Evolutionary conservation across 257 asterid genomes (phyloP), one percentile per base, ranked within the genome.

Genomic region (Ehretia macrophylla): DNA sequence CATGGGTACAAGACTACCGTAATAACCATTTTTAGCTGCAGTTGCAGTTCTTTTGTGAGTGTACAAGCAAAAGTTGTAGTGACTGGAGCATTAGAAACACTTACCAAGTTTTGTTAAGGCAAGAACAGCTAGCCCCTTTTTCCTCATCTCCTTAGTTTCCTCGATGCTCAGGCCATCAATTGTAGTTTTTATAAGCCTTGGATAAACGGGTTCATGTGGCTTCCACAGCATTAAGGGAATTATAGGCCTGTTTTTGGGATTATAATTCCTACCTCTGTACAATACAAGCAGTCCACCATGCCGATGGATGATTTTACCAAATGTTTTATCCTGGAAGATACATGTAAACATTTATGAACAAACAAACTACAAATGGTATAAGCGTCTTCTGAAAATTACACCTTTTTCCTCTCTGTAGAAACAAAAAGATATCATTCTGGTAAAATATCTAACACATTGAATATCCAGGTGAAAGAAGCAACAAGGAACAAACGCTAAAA

Each of bases 191-290:
- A 88, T 64, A 57, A 92, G 97, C 75, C 81, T 82, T 11, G 99
- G 99, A 73, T 92, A 92, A 14, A 92, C 91, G 0, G 97, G 99
- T 66, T 86, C 97, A 20, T 78, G 96, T 51, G 99, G 99, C 78
- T 88, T 92, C 99, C 99, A 92, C 62, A 88, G 63, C 97, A 88
- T 92, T 55, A 81, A 56, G 10, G 99, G 99, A 74, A 92, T 69
- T 60, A 71, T 72, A 13, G 96, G 94, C 62, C 81, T 80, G 65
- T 69, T 66, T 75, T 76, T 81, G 11, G 81, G 70, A 62, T 70
- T 65, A 67, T 92, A 92, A 66, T 84, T 45, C 77, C 99, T 67
- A 52, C 97, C 99, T 71, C 99, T 79, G 68, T 86, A 92, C 47
- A 92, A 81, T 32, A 79, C 71, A 44, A 79, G 72, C 56, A 69